A percentile compares a stretch with the other conserved stretches of the same genome.
These are phyloP conservation scores for Styphnolobium japonicum DNA, from an alignment of 306 rosid genomes.

Conservation along the genomic window DNA sequence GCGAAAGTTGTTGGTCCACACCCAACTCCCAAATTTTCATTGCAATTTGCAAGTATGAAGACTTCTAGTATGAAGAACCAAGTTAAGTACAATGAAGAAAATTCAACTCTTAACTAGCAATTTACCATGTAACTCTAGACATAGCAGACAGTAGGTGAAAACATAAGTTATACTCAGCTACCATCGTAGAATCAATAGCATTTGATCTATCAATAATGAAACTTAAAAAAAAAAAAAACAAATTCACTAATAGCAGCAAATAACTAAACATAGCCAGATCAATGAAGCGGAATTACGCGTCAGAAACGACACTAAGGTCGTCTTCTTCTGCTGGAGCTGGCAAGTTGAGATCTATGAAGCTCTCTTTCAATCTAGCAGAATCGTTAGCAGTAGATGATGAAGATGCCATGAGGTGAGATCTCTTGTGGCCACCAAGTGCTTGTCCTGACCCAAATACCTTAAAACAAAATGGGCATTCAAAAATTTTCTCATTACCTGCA, in stretches of 20 bases:
- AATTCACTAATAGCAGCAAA: constrained; percentile 21
- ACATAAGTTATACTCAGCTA: constrained; percentile 22
- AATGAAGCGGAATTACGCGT: constrained; percentile 34
- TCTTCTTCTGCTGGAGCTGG: constrained; percentile 78
- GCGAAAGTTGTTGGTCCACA: constrained; percentile 39
- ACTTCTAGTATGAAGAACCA: background rate
- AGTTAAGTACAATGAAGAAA: background rate
- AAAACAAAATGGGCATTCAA: constrained; percentile 77
- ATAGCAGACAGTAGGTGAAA: constrained; percentile 23
- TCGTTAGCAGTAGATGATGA: constrained; percentile 11
- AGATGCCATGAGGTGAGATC: constrained; percentile 63
- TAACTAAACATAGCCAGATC: background rate
- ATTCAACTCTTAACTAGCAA: constrained; percentile 18
- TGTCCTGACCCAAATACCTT: constrained; percentile 91
- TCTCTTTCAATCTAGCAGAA: constrained; percentile 6
- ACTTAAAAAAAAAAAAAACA: background rate
- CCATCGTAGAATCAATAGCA: constrained; percentile 34
- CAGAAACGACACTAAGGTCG: constrained; percentile 64
- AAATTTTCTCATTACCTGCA: constrained; percentile 32
- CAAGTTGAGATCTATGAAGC: constrained; percentile 87
- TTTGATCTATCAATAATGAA: constrained; percentile 34
- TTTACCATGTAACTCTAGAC: background rate
- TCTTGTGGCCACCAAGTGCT: constrained; percentile 94
- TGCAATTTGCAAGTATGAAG: constrained; percentile 10
- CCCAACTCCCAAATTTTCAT: constrained; percentile 25